Base-by-base conservation (phyloP, 129 eudicot species). In the Ambrosia artemisiifolia region DNA sequence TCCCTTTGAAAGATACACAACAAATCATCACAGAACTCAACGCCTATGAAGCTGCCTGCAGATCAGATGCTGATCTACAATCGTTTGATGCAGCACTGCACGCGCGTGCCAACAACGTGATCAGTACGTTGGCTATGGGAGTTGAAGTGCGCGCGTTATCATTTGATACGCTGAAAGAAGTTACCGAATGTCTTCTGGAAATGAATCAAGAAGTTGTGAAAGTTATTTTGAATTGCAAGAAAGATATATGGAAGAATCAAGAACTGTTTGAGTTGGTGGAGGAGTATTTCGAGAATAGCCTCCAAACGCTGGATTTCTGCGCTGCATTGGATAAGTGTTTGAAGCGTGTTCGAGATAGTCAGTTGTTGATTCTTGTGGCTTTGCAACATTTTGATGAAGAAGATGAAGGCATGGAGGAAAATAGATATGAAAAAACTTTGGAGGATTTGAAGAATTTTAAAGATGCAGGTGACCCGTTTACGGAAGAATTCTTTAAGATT, bases 131-230 rank as follows among this genome's bases (percentile, higher is more conserved):
- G 20, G 97, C 96, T 2, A 80, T 49, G 4, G 97, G 97, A 7
- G 93, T 88, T 51, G 96, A 88, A 55, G 94, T 91, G 19, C 81
- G 90, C 17, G 96, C 96, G 46, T 72, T 91, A 17, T 91, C 97
- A 0, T 86, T 91, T 18, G 96, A 91, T 67, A 88, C 97, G 3
- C 62, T 91, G 34, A 88, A 83, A 56, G 90, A 91, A 75, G 90
- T 88, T 64, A 91, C 97, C 7, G 96, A 71, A 59, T 91, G 96
- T 75, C 83, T 91, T 33, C 59, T 88, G 56, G 97, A 91, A 47
- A 88, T 91, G 96, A 91, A 91, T 70, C 96, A 88, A 62, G 96
- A 91, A 55, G 97, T 88, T 54, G 97, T 91, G 5, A 91, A 88
- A 54, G 92, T 91, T 11, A 91, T 91, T 48, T 81, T 91, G 47